These are phyloP conservation scores for Arabidopsis lyrata DNA, from an alignment of 441 rosid genomes.

Conservation along the genomic window DNA sequence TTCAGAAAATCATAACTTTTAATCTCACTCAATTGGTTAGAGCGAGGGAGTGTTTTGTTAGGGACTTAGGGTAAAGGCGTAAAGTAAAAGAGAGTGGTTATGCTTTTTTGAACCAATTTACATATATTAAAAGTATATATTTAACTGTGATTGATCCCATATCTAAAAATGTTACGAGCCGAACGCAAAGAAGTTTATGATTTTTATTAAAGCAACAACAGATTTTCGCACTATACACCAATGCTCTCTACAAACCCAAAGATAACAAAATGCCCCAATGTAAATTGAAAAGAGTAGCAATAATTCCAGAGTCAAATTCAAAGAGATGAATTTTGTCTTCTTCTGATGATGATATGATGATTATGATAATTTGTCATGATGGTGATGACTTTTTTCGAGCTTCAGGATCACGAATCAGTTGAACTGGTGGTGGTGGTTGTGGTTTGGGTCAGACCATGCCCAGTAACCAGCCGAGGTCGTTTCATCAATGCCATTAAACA, in stretches of 20 bases:
- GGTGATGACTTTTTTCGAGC: conserved; percentile 19
- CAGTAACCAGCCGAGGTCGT: conserved; percentile 67
- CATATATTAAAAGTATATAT: not conserved
- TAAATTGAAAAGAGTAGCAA: conserved; percentile 26
- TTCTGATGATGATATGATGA: conserved; percentile 20
- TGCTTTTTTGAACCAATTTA: not conserved
- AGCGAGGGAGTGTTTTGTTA: not conserved
- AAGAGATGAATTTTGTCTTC: conserved; percentile 23
- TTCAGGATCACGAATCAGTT: conserved; percentile 34
- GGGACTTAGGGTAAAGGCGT: not conserved
- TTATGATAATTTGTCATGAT: conserved; percentile 4
- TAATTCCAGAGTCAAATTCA: conserved; percentile 37
- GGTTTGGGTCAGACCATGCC: conserved; percentile 80
- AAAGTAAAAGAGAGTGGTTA: not conserved
- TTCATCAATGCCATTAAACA: conserved; percentile 82
- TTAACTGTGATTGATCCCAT: not conserved
- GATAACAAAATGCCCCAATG: conserved; percentile 22
- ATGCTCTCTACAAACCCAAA: conserved; percentile 32
- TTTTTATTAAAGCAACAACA: conserved; percentile 26
- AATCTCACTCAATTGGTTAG: not conserved
- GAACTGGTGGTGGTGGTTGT: conserved; percentile 50
- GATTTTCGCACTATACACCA: conserved; percentile 37
- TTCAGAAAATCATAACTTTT: not conserved
- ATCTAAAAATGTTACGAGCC: not conserved
- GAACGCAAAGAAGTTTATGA: not conserved